Conservation (phyloP, 495 filamentous ascomycete genomes). For the Bacidia gigantensis region DNA sequence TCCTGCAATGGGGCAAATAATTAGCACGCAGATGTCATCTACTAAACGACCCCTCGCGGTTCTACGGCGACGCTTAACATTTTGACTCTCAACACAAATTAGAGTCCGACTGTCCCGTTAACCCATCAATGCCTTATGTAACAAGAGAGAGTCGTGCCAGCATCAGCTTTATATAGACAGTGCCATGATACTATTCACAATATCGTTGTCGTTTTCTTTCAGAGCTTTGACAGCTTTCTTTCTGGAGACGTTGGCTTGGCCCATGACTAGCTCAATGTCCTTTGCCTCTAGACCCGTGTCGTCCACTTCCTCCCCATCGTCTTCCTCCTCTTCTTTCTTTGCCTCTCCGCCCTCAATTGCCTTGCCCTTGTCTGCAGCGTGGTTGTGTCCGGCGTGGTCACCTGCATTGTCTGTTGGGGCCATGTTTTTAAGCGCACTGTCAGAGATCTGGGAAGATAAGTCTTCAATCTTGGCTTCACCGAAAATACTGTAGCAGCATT, state of each 20-base stretch:
- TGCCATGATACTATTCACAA: slow-evolving; percentile 99
- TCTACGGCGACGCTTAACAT: no score
- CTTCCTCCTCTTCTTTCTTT: slow-evolving; percentile 82
- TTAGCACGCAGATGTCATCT: no score
- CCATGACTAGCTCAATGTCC: slow-evolving; percentile 99
- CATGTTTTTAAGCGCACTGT: slow-evolving; percentile 16
- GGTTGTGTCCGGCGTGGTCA: slow-evolving; percentile 61
- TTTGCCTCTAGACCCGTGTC: slow-evolving; percentile 89
- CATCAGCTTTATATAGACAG: slow-evolving; percentile 59
- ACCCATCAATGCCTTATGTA: no score
- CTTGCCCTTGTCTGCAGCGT: slow-evolving; percentile 60
- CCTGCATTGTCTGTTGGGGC: slow-evolving; percentile 60
- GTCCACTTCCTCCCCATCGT: slow-evolving; percentile 92
- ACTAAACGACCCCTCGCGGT: no score
- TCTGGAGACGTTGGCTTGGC: slow-evolving; percentile 84
- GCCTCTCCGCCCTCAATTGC: slow-evolving; percentile 50
- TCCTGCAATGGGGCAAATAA: no score
- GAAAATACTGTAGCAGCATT: slow-evolving; percentile 62
- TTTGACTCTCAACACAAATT: no score
- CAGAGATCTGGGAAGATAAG: slow-evolving; percentile 63
- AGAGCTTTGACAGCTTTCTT: slow-evolving; percentile 98
- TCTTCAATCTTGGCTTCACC: slow-evolving; percentile 99
- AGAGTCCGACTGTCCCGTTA: no score
- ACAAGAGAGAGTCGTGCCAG: no score
- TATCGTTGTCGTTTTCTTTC: slow-evolving; percentile 93